Base-by-base conservation (phyloP, 2,329 filamentous ascomycete species). In the Pseudofabraea citricarpa region DNA sequence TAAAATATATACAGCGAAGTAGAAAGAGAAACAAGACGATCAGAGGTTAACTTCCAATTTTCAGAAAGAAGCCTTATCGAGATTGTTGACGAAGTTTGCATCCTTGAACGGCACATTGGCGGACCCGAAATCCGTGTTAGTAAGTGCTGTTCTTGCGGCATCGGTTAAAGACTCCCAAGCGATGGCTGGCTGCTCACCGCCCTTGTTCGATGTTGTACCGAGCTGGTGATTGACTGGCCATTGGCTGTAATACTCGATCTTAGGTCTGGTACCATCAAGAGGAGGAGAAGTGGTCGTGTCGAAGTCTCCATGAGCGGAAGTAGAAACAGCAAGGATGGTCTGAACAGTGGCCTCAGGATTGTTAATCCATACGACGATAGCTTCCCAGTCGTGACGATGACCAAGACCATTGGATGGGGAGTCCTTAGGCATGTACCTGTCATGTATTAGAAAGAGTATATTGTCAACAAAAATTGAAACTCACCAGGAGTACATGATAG, bases 341-440 rank as follows among this genome's bases (percentile, higher is more conserved):
- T 46, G 50, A 13, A 62, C 52, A 10, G 56, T 53, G 0, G 51
- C 55, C 12, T 55, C 45, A 2, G 63, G 57, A 0, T 55, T 39
- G 7, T 60, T 60, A 0, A 64, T 62, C 71, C 71, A 78, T 19
- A 78, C 65, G 27, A 78, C 68, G 1, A 70, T 62, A 15, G 69
- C 70, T 52, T 77, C 74, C 74, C 74, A 78, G 53, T 78, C 74
- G 56, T 77, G 71, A 18, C 73, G 68, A 51, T 77, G 74, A 7
- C 73, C 74, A 3, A 66, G 59, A 0, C 62, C 65, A 1, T 45
- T 35, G 20, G 51, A 55, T 9, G 68, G 66, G 47, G 63, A 56
- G 45, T 72, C 69, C 57, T 73, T 72, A 41, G 70, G 70, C 52
- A 69, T 61, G 53, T 70, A 72, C 68, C 67, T 77, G 27, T 68